These are phyloP conservation scores for Lactarius sanguifluus DNA, from an alignment of 768 basidiomycete genomes.

Conservation along the genomic window DNA sequence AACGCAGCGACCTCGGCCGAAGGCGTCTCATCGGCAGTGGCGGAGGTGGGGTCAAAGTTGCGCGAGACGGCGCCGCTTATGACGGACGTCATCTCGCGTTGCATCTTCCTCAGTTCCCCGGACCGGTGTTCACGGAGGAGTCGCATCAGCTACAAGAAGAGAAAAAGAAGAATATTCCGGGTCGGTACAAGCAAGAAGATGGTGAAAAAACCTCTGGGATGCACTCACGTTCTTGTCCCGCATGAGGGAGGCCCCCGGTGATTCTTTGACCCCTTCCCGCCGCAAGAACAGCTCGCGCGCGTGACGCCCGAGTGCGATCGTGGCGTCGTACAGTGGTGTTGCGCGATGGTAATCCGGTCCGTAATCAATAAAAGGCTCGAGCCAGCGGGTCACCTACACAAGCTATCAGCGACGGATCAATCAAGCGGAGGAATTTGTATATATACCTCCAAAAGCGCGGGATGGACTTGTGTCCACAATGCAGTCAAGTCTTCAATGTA, in stretches of 20 bases:
- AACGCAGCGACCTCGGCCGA: not conserved
- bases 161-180: not conserved
- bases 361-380: conserved; percentile 23
- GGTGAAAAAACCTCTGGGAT: not conserved
- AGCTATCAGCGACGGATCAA: not conserved
- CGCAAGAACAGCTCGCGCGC: conserved; percentile 4
- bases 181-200: not conserved
- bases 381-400: conserved; percentile 19
- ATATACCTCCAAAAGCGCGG: conserved; percentile 16
- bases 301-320: conserved; percentile 12
- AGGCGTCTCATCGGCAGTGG: not conserved
- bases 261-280: not conserved
- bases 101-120: not conserved
- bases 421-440: not conserved
- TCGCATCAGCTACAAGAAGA: conserved; percentile 1
- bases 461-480: conserved; percentile 10
- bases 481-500: conserved; percentile 12
- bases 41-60: not conserved
- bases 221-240: not conserved
- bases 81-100: not conserved
- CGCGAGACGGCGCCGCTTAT: not conserved
- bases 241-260: not conserved
- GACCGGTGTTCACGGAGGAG: conserved; percentile 1
- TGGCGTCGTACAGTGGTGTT: conserved; percentile 19
- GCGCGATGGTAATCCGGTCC: conserved; percentile 15